Base-by-base conservation (phyloP, 371 early-diverging fungal genomes). In the Mucor lusitanicus region DNA sequence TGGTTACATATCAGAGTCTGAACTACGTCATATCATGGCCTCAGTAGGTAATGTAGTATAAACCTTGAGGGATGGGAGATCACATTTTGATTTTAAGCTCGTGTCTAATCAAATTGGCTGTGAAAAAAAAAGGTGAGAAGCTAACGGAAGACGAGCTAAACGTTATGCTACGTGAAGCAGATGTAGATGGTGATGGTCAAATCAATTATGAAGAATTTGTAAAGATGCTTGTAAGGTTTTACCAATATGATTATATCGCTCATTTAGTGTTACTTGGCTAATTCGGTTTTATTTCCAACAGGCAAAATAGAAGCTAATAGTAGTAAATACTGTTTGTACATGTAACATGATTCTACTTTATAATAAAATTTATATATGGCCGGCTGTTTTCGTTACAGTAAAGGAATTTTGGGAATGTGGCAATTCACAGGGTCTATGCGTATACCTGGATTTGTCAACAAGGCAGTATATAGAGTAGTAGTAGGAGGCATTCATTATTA, bases 131-230 rank as follows among this genome's bases (percentile, higher is more conserved):
- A 56, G 82, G 94, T 61, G 93, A 94, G 74, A 92, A 90, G 80
- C 76, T 94, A 63, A 85, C 91, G 37, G 85, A 87, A 46, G 90
- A 89, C 69, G 93, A 95, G 81, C 88, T 90, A 30, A 88, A 90
- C 62, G 92, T 91, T 74, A 90, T 91, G 86, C 92, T 97, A 59
- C 83, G 85, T 61, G 93, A 92, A 67, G 93, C 92, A 60, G 94
- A 93, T 77, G 88, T 88, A 66, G 91, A 92, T 66, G 92, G 92
- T 40, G 93, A 92, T 80, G 94, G 93, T 63, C 86, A 88, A 67
- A 91, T 97, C 74, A 92, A 95, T 81, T 93, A 94, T 71, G 90
- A 95, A 74, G 95, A 94, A 76, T 96, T 97, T 78, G 91, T 94
- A 77, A 94, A 92, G 85, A 94, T 96, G 91, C 90, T 95, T 91